Evolutionary conservation across 345 rosid genomes (phyloP), one percentile per base, ranked within the genome.

Genomic region (Pistacia atlantica): DNA sequence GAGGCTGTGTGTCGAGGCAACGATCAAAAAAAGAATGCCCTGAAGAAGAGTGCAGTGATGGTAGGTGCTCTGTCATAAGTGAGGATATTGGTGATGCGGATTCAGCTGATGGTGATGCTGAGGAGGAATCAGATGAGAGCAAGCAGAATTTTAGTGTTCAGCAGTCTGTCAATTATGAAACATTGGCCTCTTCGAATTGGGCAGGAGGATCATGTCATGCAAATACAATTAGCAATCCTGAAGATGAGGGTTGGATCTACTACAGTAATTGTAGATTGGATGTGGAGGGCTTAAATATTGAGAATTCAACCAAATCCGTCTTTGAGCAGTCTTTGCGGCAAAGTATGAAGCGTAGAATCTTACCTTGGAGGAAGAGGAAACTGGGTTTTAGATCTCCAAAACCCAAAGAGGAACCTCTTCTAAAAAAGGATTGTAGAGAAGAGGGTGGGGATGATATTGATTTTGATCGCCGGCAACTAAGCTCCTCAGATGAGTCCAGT

Each of bases 401-500:
- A 81, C 67, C 79, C n/a, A 86, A 86, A 87, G 90, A 83, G 59
- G 93, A 92, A 77, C 90, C 91, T 56, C 81, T 89, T 65, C 75
- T 85, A 17, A 88, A 87, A 73, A 88, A 88, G 31, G 81, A 74
- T 46, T 80, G 78, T 66, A 81, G 84, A 69, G 91, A 90, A 69
- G 89, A 86, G 73, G 95, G 95, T 25, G 92, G 93, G 13, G 90
- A 88, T 48, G 92, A 88, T 74, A 83, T 86, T 75, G 97, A 90
- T 74, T 87, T 68, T 76, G 91, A 86, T 65, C 81, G 94, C 64
- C 70, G 94, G 67, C 91, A 87, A 84, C 87, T 87, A 48, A 89
- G 88, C 82, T 87, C 90, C 12, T 81, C 84, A 74, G 92, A 90
- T 62, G 94, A 87, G 78, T 84, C 89, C 78, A 69, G 75, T 83